Conservation (phyloP, 1,284 basidiomycete species). For the Leccinum holopus region DNA sequence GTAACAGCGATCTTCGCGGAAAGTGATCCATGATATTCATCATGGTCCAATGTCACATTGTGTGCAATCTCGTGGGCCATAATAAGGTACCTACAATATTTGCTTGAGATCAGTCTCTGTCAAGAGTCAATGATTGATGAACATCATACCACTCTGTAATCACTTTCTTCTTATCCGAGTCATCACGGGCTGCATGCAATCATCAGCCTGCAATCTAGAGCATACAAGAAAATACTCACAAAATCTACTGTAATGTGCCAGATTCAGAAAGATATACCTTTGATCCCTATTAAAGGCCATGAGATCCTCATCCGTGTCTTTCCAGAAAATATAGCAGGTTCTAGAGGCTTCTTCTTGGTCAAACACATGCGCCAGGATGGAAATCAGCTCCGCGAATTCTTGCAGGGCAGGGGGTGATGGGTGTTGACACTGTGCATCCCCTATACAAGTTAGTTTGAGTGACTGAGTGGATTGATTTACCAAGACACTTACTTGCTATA, state of each 20-base stretch:
- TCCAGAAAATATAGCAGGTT: slow-evolving; percentile 27
- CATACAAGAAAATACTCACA: slow-evolving; percentile 2
- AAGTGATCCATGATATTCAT: slow-evolving; percentile 24
- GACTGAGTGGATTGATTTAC: not conserved
- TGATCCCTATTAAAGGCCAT: slow-evolving; percentile 31
- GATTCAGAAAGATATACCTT: slow-evolving; percentile 23
- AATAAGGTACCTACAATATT: slow-evolving; percentile 23
- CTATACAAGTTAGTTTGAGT: not conserved
- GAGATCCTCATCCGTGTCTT: slow-evolving; percentile 19
- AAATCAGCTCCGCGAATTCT: slow-evolving; percentile 10
- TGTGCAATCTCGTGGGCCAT: slow-evolving; percentile 29
- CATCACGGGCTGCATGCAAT: not conserved
- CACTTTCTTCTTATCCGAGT: slow-evolving; percentile 6
- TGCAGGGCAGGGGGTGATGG: slow-evolving; percentile 1
- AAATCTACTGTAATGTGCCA: slow-evolving; percentile 20
- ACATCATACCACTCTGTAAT: slow-evolving; percentile 15
- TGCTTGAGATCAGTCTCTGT: not conserved
- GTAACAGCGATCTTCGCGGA: slow-evolving; percentile 9
- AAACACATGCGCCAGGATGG: slow-evolving; percentile 11
- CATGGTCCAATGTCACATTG: slow-evolving; percentile 18
- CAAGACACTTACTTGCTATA: slow-evolving; percentile 11
- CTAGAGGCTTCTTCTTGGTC: not conserved
- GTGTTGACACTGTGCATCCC: not conserved
- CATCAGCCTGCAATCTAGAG: not conserved
- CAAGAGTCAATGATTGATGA: too few relatives aligned